Evolutionary conservation across 768 basidiomycete species (phyloP).

Genomic region (Leccinum longicurvipes): DNA sequence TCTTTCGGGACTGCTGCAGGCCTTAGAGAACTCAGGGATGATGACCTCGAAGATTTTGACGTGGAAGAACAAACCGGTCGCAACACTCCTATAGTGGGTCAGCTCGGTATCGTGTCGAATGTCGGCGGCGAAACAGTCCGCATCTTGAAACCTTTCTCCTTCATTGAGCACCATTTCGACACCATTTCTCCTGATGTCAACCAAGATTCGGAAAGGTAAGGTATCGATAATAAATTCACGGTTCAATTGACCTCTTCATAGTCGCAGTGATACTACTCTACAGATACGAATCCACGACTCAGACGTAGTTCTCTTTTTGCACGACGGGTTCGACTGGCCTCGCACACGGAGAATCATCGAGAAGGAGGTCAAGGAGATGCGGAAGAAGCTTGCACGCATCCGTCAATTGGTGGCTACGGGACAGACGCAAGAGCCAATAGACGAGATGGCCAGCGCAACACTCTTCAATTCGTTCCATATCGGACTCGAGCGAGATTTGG

Average conservation of each 20-base stretch:
- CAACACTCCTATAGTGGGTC: constrained; percentile 19
- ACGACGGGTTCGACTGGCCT: constrained; percentile 95
- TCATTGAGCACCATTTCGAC: constrained; percentile 74
- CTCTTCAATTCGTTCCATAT: constrained; percentile 95
- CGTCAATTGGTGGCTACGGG: constrained; percentile 89
- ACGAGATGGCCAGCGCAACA: constrained; percentile 67
- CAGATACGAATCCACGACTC: constrained; percentile 57
- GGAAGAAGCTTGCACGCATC: constrained; percentile 82
- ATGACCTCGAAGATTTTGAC: constrained; percentile 69
- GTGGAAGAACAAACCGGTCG: constrained; percentile 18
- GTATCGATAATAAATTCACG: not conserved
- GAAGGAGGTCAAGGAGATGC: constrained; percentile 84
- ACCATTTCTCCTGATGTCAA: constrained; percentile 54
- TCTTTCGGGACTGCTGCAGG: constrained; percentile 80
- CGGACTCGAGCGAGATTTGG: constrained; percentile 77
- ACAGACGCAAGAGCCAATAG: constrained; percentile 74
- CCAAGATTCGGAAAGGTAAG: constrained; percentile 48
- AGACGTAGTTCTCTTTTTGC: constrained; percentile 67
- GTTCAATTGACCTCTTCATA: constrained; percentile 20
- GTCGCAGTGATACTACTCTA: constrained; percentile 46
- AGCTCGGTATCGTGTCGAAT: constrained; percentile 50
- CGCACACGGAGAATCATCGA: constrained; percentile 84
- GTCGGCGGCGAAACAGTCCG: constrained; percentile 85
- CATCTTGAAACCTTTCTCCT: constrained; percentile 62
- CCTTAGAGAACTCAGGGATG: constrained; percentile 65